Percentiles rank a stretch among this genome's conserved stretches.
Conservation (phyloP, 73 alveolate species). For the Effrenium voratum region DNA sequence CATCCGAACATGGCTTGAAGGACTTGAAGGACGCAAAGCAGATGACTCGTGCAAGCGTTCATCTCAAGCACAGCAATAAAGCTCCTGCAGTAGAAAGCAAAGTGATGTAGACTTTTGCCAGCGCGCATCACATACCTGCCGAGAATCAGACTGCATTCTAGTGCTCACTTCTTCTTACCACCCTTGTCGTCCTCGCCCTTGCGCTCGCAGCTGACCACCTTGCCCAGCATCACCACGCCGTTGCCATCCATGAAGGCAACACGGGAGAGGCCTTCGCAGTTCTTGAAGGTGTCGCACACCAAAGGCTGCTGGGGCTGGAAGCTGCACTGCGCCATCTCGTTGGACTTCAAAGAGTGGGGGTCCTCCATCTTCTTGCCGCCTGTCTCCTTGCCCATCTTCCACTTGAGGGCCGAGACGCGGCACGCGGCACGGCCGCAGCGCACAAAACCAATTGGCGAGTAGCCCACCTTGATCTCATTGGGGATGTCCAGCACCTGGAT, state of each 20-base stretch:
- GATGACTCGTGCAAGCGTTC: too few relatives aligned
- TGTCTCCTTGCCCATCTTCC: constrained; percentile 67
- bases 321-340: constrained; percentile 60
- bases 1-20: too few relatives aligned
- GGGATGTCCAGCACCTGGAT: constrained; percentile 64
- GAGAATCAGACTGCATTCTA: background rate
- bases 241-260: constrained; percentile 56
- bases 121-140: too few relatives aligned
- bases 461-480: constrained; percentile 88
- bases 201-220: constrained; percentile 32
- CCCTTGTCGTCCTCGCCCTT: constrained; percentile 42
- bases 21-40: too few relatives aligned
- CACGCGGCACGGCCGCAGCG: constrained; percentile 81
- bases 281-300: constrained; percentile 52
- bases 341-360: constrained; percentile 58
- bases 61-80: too few relatives aligned
- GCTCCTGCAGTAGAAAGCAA: too few relatives aligned
- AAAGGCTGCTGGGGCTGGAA: constrained; percentile 69
- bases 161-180: constrained; percentile 39
- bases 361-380: constrained; percentile 64
- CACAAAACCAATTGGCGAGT: constrained; percentile 86
- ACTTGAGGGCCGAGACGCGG: constrained; percentile 48
- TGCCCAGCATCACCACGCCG: constrained; percentile 54
- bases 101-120: too few relatives aligned
- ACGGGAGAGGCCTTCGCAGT: constrained; percentile 64